Percentiles rank a stretch among this genome's conserved stretches.
Evolutionary conservation across 1,139 yeast genomes (phyloP).

Genomic region (Lodderomyces orthopsilosis): DNA sequence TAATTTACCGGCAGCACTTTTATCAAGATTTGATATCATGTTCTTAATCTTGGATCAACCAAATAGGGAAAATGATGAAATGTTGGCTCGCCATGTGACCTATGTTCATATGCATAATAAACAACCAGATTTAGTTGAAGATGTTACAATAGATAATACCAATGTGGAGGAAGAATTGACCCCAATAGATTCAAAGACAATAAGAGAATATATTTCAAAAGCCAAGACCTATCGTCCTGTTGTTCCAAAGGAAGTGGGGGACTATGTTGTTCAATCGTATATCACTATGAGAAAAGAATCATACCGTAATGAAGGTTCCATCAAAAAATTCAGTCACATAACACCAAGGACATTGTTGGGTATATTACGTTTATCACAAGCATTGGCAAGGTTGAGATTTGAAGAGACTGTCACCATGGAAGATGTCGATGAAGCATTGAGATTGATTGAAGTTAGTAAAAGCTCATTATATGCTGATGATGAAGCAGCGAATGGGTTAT

Average conservation of each 20-base stretch:
- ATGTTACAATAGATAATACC: not conserved
- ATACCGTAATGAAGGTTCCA: slow-evolving; percentile 72
- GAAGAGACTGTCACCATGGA: slow-evolving; percentile 64
- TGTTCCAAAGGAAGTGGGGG: slow-evolving; percentile 84
- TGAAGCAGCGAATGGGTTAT: slow-evolving; percentile 21
- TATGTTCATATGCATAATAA: slow-evolving; percentile 90
- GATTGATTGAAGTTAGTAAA: slow-evolving; percentile 83
- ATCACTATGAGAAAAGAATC: slow-evolving; percentile 92
- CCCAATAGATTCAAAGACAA: slow-evolving; percentile 75
- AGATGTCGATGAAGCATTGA: slow-evolving; percentile 94
- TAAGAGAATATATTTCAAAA: slow-evolving; percentile 83
- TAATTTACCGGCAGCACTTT: slow-evolving; percentile 92
- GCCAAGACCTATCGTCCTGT: slow-evolving; percentile 87
- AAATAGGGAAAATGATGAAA: slow-evolving; percentile 73
- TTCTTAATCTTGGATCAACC: slow-evolving; percentile 87
- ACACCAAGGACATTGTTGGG: slow-evolving; percentile 95
- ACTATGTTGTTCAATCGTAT: slow-evolving; percentile 82
- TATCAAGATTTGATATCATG: slow-evolving; percentile 92
- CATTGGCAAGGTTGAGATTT: slow-evolving; percentile 86
- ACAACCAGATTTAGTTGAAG: slow-evolving; percentile 56
- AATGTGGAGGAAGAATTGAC: slow-evolving; percentile 48
- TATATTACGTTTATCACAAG: slow-evolving; percentile 89
- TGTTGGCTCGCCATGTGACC: slow-evolving; percentile 89
- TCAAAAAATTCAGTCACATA: slow-evolving; percentile 78
- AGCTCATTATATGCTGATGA: slow-evolving; percentile 66